A percentile compares a stretch with the other conserved stretches of the same genome.
phyloP scores from a whole-genome alignment of 129 eudicot species.

The Chrysanthemum seticuspe region DNA sequence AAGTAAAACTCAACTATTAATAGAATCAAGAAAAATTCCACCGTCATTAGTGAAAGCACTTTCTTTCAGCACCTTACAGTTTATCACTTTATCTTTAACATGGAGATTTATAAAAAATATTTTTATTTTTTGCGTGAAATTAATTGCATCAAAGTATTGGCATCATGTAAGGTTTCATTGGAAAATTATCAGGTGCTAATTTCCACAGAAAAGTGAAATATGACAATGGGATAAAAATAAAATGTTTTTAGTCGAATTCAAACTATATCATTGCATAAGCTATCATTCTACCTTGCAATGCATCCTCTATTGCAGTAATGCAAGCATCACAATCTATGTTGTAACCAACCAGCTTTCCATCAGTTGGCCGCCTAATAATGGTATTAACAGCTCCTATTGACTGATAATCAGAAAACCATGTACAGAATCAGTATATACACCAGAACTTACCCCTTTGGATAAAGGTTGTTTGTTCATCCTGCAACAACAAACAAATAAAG shows the following conservation, averaged over 20 bases:
- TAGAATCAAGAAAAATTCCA: not conserved
- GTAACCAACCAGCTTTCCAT: slow-evolving; percentile 83
- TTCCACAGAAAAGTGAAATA: not conserved
- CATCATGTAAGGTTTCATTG: not conserved
- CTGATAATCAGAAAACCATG: slow-evolving; percentile 32
- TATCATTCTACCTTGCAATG: slow-evolving; percentile 50
- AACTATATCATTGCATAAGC: slow-evolving; percentile 12
- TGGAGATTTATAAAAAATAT: not conserved
- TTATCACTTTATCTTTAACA: not conserved
- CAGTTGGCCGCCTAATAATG: slow-evolving; percentile 61
- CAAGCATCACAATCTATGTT: slow-evolving; percentile 83
- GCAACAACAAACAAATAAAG: too few relatives aligned
- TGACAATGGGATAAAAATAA: not conserved
- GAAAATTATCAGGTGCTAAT: not conserved
- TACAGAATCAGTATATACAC: not conserved
- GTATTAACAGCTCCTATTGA: slow-evolving; percentile 90
- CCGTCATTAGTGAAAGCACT: not conserved
- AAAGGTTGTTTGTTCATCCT: too few relatives aligned
- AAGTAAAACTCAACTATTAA: not conserved
- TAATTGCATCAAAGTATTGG: slow-evolving; percentile 34
- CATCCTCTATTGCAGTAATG: slow-evolving; percentile 84
- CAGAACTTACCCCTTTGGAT: too few relatives aligned
- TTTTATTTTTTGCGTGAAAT: not conserved
- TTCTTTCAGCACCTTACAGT: not conserved
- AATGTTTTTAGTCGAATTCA: not conserved